Conservation (phyloP, 495 filamentous ascomycete genomes). For the Daldinia loculata region DNA sequence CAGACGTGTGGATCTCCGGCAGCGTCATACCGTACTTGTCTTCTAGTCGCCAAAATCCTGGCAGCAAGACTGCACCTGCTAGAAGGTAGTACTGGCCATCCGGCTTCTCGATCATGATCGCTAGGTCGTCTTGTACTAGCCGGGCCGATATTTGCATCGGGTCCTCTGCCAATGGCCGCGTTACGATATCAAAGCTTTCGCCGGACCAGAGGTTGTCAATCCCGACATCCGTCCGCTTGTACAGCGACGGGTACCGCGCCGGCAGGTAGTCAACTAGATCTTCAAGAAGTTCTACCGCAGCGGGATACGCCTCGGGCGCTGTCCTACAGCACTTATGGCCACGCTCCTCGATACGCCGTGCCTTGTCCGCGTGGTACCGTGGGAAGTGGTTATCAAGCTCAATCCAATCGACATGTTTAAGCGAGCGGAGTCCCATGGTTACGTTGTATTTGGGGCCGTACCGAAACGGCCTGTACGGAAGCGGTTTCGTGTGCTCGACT, state of each 20-base stretch:
- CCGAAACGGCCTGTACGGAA: conserved; percentile 85
- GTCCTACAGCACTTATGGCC: conserved; percentile 76
- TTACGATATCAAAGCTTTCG: conserved; percentile 75
- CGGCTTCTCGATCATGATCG: conserved; percentile 81
- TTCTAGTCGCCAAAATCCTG: conserved; percentile 86
- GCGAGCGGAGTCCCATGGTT: conserved; percentile 82
- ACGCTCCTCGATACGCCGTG: conserved; percentile 73
- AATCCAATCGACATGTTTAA: conserved; percentile 87
- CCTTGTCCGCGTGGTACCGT: conserved; percentile 79
- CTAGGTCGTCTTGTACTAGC: conserved; percentile 85
- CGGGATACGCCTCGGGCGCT: conserved; percentile 76
- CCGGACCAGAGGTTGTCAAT: conserved; percentile 76
- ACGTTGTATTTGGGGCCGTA: conserved; percentile 77
- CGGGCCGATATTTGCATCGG: conserved; percentile 80
- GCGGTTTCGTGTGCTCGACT: conserved; percentile 72
- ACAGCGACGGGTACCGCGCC: conserved; percentile 81
- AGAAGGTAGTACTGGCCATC: conserved; percentile 89
- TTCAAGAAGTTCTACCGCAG: conserved; percentile 80
- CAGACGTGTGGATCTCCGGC: conserved; percentile 83
- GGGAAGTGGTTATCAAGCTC: conserved; percentile 87
- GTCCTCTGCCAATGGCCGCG: conserved; percentile 76
- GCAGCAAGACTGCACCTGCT: conserved; percentile 79
- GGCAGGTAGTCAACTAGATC: conserved; percentile 80
- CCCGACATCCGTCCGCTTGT: conserved; percentile 67
- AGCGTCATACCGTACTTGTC: conserved; percentile 89